Evolutionary conservation across 176 grass and related monocot genomes (phyloP), one percentile per base, ranked within the genome.

Genomic region (Oryza nivara): DNA sequence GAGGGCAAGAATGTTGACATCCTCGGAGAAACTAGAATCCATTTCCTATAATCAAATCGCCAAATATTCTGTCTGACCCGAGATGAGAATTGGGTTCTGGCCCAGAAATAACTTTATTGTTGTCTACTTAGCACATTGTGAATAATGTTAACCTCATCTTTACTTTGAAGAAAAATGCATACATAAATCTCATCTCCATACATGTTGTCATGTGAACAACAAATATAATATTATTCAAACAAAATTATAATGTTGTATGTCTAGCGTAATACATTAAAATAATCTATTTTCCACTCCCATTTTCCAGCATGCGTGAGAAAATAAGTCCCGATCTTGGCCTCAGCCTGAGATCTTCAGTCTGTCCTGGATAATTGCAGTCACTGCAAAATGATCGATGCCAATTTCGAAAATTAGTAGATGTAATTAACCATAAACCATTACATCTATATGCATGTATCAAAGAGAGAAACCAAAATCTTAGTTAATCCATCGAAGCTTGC

Each of bases 331-430:
- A 40, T 11, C 34, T 38, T 26, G 3, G 8, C 17, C n/a, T 72
- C 34, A 83, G 44, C 17, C 30, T 65, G 81, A 16, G 2, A 17
- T 83, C 71, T 75, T 83, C 58, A 38, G 71, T 43, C 15, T 35
- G 60, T 83, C 60, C 71, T 83, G 81, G 70, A 83, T 51, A 11
- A 83, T 49, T 1, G 7, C 45, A 15, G 19, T 66, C 54, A 83
- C 81, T 83, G 81, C 60, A 67, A 82, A 82, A 36, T 36, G 35
- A 36, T 36, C 16, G 4, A 40, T 75, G 7, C 23, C 58, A 79
- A 67, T 67, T 19, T 16, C 15, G 3, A 30, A 38, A 48, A 49
- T 38, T 38, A 38, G 36, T 38, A 38, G 5, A 38, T 38, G 36
- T 38, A 38, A 19, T 54, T 83, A 34, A 75, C 60, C 58, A 49